Conservation (phyloP, 2,329 filamentous ascomycete species). For the Rasamsonia emersonii region DNA sequence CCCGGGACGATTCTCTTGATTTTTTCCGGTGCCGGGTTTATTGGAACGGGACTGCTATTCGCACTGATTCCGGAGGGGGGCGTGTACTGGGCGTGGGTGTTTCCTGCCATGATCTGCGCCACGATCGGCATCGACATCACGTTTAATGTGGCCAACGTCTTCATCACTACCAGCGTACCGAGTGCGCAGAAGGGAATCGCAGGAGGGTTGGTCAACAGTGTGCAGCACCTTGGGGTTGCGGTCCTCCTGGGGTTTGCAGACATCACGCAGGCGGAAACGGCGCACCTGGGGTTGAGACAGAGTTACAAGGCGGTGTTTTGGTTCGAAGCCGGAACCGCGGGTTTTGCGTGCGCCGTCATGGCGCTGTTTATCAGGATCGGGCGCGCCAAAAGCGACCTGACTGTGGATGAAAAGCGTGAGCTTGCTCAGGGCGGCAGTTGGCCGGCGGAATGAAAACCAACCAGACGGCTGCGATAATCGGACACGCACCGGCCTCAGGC, state of each 20-base stretch:
- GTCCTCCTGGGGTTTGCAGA: slow-evolving; percentile 64
- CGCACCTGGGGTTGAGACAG: slow-evolving; percentile 33
- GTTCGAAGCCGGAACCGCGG: slow-evolving; percentile 53
- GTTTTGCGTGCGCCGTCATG: slow-evolving; percentile 45
- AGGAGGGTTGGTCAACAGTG: slow-evolving; percentile 60
- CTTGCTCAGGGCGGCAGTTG: too few species aligned
- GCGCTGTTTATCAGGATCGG: slow-evolving; percentile 46
- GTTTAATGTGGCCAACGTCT: slow-evolving; percentile 68
- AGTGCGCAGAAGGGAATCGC: slow-evolving; percentile 60
- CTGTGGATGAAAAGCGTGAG: slow-evolving; percentile 51
- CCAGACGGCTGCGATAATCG: too few species aligned
- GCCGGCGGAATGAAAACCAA: too few species aligned
- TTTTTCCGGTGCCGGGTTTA: slow-evolving; percentile 52
- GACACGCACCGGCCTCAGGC: too few species aligned
- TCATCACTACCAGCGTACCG: slow-evolving; percentile 65
- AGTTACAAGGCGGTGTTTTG: slow-evolving; percentile 59
- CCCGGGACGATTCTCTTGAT: slow-evolving; percentile 55
- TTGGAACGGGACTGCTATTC: slow-evolving; percentile 54
- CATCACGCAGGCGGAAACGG: slow-evolving; percentile 46
- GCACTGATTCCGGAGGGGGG: slow-evolving; percentile 51
- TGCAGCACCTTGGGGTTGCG: slow-evolving; percentile 64
- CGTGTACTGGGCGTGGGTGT: slow-evolving; percentile 65
- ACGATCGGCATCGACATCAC: slow-evolving; percentile 69
- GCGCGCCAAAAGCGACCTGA: slow-evolving; percentile 49
- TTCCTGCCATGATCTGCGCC: slow-evolving; percentile 52